Conservation (phyloP, 495 filamentous ascomycete species). For the Neurospora africana region DNA sequence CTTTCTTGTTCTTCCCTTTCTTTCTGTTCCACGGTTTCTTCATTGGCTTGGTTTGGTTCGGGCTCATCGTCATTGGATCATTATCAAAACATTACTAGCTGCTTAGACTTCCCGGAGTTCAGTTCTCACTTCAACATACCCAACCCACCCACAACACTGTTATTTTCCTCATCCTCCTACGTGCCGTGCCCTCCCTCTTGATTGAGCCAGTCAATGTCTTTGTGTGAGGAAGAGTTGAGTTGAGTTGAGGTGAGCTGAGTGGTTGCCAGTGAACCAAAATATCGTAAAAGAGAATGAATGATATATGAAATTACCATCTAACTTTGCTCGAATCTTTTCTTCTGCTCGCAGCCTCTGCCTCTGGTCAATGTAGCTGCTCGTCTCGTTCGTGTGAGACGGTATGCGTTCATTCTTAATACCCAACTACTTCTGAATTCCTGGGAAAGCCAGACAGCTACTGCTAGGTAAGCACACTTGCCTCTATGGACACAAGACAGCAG, state of each 20-base stretch:
- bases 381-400: not conserved
- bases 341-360: not conserved
- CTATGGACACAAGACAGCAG: not conserved
- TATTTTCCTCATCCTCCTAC: not conserved
- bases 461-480: not conserved
- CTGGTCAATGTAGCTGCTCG: not conserved
- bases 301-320: not conserved
- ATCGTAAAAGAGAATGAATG: not conserved
- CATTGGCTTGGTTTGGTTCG: not conserved
- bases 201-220: not conserved
- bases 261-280: not conserved
- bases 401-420: not conserved
- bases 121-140: not conserved
- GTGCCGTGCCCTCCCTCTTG: not conserved
- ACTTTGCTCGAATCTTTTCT: not conserved
- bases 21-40: not conserved
- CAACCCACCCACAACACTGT: not conserved
- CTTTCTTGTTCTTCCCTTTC: not conserved
- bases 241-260: not conserved
- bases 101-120: not conserved
- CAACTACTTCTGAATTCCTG: not conserved
- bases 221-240: not conserved
- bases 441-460: not conserved
- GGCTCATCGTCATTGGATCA: not conserved
- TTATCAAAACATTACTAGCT: not conserved